Conservation (phyloP, 1,284 basidiomycete genomes). For the Rhodofomes roseus region DNA sequence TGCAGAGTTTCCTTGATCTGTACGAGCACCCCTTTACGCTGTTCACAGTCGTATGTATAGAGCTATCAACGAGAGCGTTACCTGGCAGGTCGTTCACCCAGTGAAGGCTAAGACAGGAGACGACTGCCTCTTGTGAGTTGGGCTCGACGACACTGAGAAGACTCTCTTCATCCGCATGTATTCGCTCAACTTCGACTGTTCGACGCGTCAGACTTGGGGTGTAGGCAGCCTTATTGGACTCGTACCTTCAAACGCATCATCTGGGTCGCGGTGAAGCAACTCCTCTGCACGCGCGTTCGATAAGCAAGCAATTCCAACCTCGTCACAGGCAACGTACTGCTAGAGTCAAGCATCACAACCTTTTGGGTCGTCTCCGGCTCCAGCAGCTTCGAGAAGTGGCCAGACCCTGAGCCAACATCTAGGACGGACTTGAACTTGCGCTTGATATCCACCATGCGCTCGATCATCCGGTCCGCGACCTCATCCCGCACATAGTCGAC, state of each 20-base stretch:
- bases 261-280: constrained; percentile 69
- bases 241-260: constrained; percentile 74
- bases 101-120: constrained; percentile 89
- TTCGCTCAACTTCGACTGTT: constrained; percentile 68
- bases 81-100: constrained; percentile 99
- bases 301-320: not conserved
- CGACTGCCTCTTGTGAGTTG: constrained; percentile 87
- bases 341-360: constrained; percentile 86
- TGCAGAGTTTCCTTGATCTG: constrained; percentile 86
- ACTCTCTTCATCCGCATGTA: constrained; percentile 77
- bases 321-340: constrained; percentile 45
- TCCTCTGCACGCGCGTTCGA: constrained; percentile 39
- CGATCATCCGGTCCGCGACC: constrained; percentile 87
- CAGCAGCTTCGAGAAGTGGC: constrained; percentile 85
- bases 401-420: constrained; percentile 93
- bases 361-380: constrained; percentile 71
- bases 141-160: constrained; percentile 60
- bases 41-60: not conserved
- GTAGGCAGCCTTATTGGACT: not conserved
- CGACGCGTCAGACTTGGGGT: not conserved
- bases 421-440: constrained; percentile 77
- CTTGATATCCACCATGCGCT: constrained; percentile 91
- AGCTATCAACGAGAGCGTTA: constrained; percentile 27
- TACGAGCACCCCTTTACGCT: constrained; percentile 68
- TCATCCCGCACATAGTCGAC: constrained; percentile 95